Conservation (phyloP, 2,329 filamentous ascomycete species). For the Zarea fungicola region DNA sequence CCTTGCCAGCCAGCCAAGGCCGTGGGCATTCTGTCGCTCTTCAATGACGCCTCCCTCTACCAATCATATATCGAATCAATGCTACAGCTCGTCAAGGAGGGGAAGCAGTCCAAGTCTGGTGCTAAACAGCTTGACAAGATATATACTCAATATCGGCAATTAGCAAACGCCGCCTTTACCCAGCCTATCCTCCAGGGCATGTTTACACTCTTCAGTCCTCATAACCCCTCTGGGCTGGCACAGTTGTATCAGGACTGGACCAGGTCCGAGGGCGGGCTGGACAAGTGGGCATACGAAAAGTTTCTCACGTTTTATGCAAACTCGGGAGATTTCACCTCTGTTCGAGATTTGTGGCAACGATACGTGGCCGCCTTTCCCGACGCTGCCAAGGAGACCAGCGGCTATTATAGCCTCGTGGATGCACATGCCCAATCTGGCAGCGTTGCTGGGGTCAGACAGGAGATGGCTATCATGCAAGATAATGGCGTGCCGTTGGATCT, state of each 20-base stretch:
- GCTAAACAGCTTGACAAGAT: slow-evolving; percentile 33
- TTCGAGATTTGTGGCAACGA: slow-evolving; percentile 41
- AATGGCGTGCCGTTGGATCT: slow-evolving; percentile 54
- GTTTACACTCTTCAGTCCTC: slow-evolving; percentile 37
- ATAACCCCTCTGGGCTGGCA: slow-evolving; percentile 38
- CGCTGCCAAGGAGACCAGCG: slow-evolving; percentile 29
- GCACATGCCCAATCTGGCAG: slow-evolving; percentile 68
- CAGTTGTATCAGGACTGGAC: slow-evolving; percentile 46
- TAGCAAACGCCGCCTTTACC: slow-evolving; percentile 34
- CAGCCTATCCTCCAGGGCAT: slow-evolving; percentile 37
- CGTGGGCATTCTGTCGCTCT: slow-evolving; percentile 33
- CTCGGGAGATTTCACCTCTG: slow-evolving; percentile 41
- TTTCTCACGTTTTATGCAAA: slow-evolving; percentile 45
- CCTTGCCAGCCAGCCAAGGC: slow-evolving; percentile 31
- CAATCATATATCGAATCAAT: slow-evolving; percentile 37
- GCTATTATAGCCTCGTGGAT: slow-evolving; percentile 58
- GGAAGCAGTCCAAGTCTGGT: slow-evolving; percentile 23
- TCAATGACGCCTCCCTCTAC: slow-evolving; percentile 36
- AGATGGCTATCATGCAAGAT: slow-evolving; percentile 58
- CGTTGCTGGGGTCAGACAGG: slow-evolving; percentile 48
- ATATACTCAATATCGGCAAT: slow-evolving; percentile 41
- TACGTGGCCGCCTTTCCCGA: slow-evolving; percentile 34
- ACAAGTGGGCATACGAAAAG: slow-evolving; percentile 41
- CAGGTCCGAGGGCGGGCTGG: slow-evolving; percentile 32
- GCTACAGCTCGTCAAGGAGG: slow-evolving; percentile 24